These are phyloP conservation scores for Aegle marmelos DNA, from an alignment of 345 rosid genomes.

Conservation along the genomic window DNA sequence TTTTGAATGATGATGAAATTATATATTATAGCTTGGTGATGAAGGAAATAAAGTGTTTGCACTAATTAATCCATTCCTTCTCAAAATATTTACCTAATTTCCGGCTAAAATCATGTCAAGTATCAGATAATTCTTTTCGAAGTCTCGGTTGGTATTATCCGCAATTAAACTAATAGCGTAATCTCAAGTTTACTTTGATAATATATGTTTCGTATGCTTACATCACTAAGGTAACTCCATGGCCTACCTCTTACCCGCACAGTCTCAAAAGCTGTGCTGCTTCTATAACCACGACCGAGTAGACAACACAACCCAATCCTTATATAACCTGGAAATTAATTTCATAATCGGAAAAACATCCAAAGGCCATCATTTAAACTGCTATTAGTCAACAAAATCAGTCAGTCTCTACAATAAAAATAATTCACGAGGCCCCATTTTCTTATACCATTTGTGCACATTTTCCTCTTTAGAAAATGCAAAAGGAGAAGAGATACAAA, in stretches of 20 bases:
- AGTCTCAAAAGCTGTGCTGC: not conserved
- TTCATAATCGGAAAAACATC: not conserved
- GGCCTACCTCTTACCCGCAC: constrained; percentile 19
- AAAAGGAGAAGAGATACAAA: not conserved
- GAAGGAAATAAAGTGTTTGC: not conserved
- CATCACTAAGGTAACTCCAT: constrained; percentile 11
- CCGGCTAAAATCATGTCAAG: not conserved
- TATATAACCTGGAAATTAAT: not conserved
- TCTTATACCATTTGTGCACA: not conserved
- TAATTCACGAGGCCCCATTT: not conserved
- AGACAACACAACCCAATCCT: not conserved
- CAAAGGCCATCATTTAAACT: not conserved
- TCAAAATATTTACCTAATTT: not conserved
- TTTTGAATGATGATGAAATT: too few relatives aligned
- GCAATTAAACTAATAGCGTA: not conserved
- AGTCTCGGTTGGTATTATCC: not conserved
- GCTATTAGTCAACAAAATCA: constrained; percentile 11
- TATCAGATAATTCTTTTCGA: not conserved
- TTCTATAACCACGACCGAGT: constrained; percentile 14
- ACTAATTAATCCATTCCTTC: not conserved
- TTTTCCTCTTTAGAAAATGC: not conserved
- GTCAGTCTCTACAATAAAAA: not conserved
- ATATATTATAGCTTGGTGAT: not conserved
- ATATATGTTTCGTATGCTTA: not conserved
- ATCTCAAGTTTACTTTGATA: not conserved